Conservation (phyloP, 164 flowering plant species). For the Magnolia officinalis region DNA sequence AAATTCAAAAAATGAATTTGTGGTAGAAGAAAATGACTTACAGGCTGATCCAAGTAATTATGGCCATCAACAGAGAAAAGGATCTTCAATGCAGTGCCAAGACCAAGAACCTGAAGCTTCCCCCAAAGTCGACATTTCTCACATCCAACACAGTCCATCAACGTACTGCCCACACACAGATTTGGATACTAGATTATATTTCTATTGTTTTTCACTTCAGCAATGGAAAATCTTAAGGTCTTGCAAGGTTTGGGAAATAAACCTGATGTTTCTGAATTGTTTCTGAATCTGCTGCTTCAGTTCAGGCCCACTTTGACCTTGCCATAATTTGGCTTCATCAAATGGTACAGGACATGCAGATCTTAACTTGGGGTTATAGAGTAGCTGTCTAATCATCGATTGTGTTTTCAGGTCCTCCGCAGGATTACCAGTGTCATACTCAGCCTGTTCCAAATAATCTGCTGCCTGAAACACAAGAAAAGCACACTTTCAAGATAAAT, state of each 20-base stretch:
- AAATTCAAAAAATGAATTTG: background rate
- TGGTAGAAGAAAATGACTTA: conserved; percentile 29
- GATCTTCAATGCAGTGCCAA: conserved; percentile 93
- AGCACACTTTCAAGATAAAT: background rate
- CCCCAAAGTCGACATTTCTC: conserved; percentile 99
- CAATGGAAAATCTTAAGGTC: background rate
- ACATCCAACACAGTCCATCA: conserved; percentile 99
- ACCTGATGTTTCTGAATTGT: conserved; percentile 96
- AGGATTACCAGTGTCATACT: conserved; percentile 80
- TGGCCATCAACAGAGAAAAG: conserved; percentile 82
- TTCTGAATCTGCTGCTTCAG: conserved; percentile 76
- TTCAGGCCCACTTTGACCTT: conserved; percentile 91
- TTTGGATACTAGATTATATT: background rate
- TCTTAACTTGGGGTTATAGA: conserved; percentile 66
- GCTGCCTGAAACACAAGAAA: conserved; percentile 54
- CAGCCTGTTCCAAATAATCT: conserved; percentile 90
- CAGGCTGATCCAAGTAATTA: conserved; percentile 36
- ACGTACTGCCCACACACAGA: conserved; percentile 44
- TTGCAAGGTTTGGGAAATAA: conserved; percentile 6
- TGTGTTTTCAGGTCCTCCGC: conserved; percentile 82
- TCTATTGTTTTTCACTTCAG: background rate
- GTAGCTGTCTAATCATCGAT: conserved; percentile 69
- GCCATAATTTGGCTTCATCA: conserved; percentile 98
- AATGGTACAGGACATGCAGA: conserved; percentile 94
- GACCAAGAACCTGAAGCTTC: conserved; percentile 98